Conservation (phyloP, 148 eudicot genomes). For the Camellia lanceoleosa region DNA sequence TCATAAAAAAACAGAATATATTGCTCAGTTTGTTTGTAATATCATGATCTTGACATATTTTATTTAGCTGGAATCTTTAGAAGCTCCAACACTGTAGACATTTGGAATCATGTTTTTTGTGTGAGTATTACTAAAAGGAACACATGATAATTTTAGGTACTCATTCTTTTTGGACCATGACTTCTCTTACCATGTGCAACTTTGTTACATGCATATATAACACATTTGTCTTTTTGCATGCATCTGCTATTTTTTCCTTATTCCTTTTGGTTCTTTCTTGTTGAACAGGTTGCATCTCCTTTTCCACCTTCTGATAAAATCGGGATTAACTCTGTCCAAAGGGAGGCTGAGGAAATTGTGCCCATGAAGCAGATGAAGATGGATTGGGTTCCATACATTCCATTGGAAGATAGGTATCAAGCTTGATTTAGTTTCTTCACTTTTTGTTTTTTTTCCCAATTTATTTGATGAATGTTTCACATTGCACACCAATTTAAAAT, state of each 20-base stretch:
- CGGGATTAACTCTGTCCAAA: slow-evolving; percentile 92
- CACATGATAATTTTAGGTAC: background rate
- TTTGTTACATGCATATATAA: background rate
- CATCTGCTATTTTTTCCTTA: background rate
- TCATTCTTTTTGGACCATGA: background rate
- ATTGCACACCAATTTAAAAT: background rate
- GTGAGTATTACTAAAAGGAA: background rate
- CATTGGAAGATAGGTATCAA: slow-evolving; percentile 63
- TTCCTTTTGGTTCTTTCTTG: slow-evolving; percentile 1
- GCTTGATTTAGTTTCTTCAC: slow-evolving; percentile 9
- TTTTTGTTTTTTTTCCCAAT: background rate
- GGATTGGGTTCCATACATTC: slow-evolving; percentile 97
- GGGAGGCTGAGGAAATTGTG: slow-evolving; percentile 90
- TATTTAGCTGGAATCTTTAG: background rate
- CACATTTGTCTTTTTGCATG: background rate
- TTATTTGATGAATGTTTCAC: background rate
- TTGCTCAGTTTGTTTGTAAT: background rate
- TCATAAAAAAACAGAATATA: background rate
- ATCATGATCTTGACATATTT: background rate
- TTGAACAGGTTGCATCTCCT: slow-evolving; percentile 76
- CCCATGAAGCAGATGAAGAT: slow-evolving; percentile 98
- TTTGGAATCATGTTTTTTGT: background rate
- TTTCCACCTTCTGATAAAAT: slow-evolving; percentile 97
- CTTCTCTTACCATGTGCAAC: background rate
- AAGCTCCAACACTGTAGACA: background rate